phyloP scores from a whole-genome alignment of 1,139 yeast genomes.

The Blastobotrys malaysiensis region DNA sequence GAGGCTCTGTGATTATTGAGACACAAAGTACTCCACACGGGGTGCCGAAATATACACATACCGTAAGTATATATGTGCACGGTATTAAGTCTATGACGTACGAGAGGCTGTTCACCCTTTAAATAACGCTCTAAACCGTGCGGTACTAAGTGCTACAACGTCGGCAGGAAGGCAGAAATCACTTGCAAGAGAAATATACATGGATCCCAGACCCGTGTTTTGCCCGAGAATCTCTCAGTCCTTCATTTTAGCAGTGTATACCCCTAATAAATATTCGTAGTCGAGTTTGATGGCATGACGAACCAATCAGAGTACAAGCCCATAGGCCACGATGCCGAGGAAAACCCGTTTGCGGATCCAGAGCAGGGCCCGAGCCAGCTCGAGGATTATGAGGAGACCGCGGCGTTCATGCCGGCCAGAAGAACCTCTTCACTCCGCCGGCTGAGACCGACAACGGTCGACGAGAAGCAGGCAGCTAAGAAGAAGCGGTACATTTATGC shows the following conservation, averaged over 20 bases:
- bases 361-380: background rate
- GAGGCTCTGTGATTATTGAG: no score
- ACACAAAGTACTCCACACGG: no score
- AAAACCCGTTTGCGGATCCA: background rate
- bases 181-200: background rate
- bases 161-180: background rate
- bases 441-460: slow-evolving; percentile 8
- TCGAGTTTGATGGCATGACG: slow-evolving; percentile 2
- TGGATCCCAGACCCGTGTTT: background rate
- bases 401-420: background rate
- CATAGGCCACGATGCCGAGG: background rate
- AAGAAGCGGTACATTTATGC: slow-evolving; percentile 33
- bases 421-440: slow-evolving; percentile 7
- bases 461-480: slow-evolving; percentile 13
- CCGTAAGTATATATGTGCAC: background rate
- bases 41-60: no score
- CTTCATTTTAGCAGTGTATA: background rate
- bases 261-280: background rate
- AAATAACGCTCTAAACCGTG: background rate
- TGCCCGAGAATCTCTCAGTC: background rate
- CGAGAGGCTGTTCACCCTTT: no score
- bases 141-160: background rate
- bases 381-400: slow-evolving; percentile 1
- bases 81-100: background rate
- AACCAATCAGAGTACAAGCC: background rate